These are phyloP conservation scores for Aphanomyces stellatus DNA, from an alignment of 352 stramenopile genomes.

Conservation along the genomic window DNA sequence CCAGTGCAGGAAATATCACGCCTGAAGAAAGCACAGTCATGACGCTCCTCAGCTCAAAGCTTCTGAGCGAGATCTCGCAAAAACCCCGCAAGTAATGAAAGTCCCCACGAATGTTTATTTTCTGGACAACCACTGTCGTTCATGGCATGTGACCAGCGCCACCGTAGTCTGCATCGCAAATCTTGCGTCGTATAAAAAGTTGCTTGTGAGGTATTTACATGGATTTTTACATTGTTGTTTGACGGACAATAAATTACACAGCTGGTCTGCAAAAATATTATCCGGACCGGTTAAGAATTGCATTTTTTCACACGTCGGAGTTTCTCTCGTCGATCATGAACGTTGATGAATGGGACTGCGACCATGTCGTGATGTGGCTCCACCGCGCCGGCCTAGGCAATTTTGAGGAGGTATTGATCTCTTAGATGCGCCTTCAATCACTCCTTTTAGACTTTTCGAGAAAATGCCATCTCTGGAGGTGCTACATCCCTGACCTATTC, in stretches of 20 bases:
- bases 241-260: no score
- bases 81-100: conserved; percentile 11
- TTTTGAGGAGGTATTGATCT: background rate
- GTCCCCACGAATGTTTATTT: no score
- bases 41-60: conserved; percentile 11
- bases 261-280: no score
- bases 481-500: background rate
- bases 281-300: background rate
- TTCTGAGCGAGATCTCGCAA: conserved; percentile 15
- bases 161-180: no score
- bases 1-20: conserved; percentile 10
- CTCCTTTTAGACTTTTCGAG: conserved; percentile 12
- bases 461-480: conserved; percentile 18
- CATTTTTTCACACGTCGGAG: background rate
- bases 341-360: background rate
- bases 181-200: no score
- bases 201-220: no score
- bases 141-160: no score
- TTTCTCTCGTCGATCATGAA: background rate
- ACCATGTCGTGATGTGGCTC: background rate
- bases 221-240: no score
- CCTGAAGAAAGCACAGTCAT: conserved; percentile 16
- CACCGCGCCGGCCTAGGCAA: background rate
- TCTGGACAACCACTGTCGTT: no score
- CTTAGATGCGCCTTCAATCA: no score